These are phyloP conservation scores for Gossypium thurberi DNA, from an alignment of 345 rosid species.

Conservation along the genomic window DNA sequence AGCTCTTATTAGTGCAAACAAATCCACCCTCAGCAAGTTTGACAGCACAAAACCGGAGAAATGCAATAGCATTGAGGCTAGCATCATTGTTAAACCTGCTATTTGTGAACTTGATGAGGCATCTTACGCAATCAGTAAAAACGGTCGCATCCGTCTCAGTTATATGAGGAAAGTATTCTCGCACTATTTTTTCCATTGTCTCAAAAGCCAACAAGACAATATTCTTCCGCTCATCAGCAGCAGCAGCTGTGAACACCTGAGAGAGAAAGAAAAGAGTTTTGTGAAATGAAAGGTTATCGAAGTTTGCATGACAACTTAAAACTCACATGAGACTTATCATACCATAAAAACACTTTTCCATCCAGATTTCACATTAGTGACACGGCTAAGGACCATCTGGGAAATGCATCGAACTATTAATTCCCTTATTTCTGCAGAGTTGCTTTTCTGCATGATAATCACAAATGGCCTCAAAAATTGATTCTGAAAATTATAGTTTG, in stretches of 20 bases:
- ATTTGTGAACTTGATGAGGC: constrained; percentile 89
- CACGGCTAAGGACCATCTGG: constrained; percentile 98
- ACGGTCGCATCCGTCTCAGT: constrained; percentile 90
- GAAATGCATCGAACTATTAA: constrained; percentile 91
- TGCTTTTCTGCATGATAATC: constrained; percentile 91
- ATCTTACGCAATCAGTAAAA: constrained; percentile 91
- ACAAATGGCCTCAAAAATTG: constrained; percentile 92
- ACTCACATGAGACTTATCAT: constrained; percentile 18
- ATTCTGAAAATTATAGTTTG: constrained; percentile 96
- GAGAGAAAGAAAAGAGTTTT: constrained; percentile 7
- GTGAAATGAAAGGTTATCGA: constrained; percentile 14
- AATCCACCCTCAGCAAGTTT: constrained; percentile 94
- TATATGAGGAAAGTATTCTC: constrained; percentile 86
- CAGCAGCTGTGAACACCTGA: constrained; percentile 85
- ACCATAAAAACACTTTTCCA: constrained; percentile 99
- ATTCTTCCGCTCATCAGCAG: constrained; percentile 85
- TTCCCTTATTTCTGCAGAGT: constrained; percentile 81
- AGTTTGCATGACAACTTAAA: constrained; percentile 8
- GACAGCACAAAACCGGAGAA: constrained; percentile 92
- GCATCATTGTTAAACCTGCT: constrained; percentile 87
- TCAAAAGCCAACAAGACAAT: constrained; percentile 85
- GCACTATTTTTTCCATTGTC: constrained; percentile 94
- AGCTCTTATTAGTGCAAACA: constrained; percentile 51
- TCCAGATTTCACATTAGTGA: constrained; percentile 89
- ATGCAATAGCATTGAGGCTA: constrained; percentile 94